Evolutionary conservation across 345 rosid species (phyloP).

Genomic region (Murraya paniculata): DNA sequence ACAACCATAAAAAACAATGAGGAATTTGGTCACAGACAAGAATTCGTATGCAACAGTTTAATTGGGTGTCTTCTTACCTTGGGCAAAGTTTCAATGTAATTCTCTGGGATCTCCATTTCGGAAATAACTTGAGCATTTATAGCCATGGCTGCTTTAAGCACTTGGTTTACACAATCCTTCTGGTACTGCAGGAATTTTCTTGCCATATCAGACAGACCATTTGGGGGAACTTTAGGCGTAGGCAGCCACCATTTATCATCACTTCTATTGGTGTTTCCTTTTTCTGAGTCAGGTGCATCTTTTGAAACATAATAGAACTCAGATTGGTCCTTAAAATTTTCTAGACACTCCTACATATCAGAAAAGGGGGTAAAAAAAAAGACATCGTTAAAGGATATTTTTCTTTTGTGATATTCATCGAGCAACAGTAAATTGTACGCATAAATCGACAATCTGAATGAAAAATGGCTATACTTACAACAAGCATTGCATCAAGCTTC

Average conservation of each 20-base stretch:
- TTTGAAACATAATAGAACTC: constrained; percentile 68
- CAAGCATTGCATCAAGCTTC: constrained; percentile 91
- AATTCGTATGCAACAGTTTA: not conserved
- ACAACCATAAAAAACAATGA: not conserved
- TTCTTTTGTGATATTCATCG: not conserved
- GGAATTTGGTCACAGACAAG: not conserved
- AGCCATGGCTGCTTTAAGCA: constrained; percentile 95
- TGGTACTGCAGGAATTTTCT: constrained; percentile 75
- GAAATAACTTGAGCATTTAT: constrained; percentile 82
- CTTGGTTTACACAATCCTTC: constrained; percentile 85
- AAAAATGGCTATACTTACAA: constrained; percentile 45
- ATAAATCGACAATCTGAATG: not conserved
- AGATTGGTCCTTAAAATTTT: constrained; percentile 66
- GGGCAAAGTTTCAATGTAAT: constrained; percentile 82
- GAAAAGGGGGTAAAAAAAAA: not conserved
- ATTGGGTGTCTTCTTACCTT: constrained; percentile 39
- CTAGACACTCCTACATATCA: constrained; percentile 59
- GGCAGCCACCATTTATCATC: constrained; percentile 98
- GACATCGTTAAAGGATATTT: not conserved
- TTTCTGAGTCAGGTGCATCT: constrained; percentile 64
- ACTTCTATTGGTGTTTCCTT: constrained; percentile 42
- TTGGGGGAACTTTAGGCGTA: constrained; percentile 64
- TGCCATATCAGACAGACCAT: constrained; percentile 65
- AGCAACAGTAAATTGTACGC: not conserved
- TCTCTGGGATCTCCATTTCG: constrained; percentile 89